phyloP scores from a whole-genome alignment of 2,329 filamentous ascomycete species.

The Trichoderma hamatum region DNA sequence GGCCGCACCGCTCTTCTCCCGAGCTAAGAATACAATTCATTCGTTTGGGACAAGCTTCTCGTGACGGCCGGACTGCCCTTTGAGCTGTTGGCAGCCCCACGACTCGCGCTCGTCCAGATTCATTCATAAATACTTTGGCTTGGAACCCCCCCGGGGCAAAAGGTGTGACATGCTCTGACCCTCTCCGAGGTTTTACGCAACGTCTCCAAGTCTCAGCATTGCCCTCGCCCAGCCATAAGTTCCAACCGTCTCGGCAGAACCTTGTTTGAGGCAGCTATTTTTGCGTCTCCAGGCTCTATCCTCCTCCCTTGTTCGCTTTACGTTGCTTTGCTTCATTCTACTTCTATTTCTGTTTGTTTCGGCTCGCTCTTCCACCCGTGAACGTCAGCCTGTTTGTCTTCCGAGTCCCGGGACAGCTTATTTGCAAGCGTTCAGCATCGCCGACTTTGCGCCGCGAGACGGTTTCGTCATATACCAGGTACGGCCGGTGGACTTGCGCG shows the following conservation, averaged over 20 bases:
- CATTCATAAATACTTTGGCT: conserved; percentile 21
- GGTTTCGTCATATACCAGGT: not conserved
- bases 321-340: not conserved
- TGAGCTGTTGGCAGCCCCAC: not conserved
- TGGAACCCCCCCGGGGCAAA: not conserved
- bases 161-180: conserved; percentile 11
- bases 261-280: not conserved
- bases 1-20: conserved; percentile 11
- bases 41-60: conserved; percentile 6
- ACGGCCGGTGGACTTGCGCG: conserved; percentile 1
- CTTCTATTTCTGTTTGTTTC: not conserved
- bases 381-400: not conserved
- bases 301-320: not conserved
- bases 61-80: not conserved
- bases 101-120: conserved; percentile 12
- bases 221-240: not conserved
- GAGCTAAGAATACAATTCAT: conserved; percentile 2
- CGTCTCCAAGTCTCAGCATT: conserved; percentile 7
- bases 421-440: not conserved
- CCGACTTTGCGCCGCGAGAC: conserved; percentile 14
- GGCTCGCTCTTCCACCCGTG: not conserved
- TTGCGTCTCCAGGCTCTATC: not conserved
- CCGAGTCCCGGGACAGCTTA: not conserved
- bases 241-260: not conserved
- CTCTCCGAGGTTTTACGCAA: not conserved